phyloP scores from a whole-genome alignment of 164 flowering plant genomes.

The Vitis rotundifolia region DNA sequence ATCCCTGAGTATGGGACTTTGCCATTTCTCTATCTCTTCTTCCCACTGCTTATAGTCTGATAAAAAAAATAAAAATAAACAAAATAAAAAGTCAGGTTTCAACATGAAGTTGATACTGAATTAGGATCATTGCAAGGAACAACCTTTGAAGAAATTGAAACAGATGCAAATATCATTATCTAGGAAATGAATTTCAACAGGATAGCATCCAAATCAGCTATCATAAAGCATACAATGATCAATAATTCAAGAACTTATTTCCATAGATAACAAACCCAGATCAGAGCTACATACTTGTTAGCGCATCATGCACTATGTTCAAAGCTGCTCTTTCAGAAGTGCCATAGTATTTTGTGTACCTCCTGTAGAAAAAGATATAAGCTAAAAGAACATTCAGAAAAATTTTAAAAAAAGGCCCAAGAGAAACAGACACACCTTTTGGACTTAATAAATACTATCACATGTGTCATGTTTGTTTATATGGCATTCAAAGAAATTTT shows the following conservation, averaged over 20 bases:
- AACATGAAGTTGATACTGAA: not conserved
- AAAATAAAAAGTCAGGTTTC: not conserved
- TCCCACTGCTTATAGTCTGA: constrained; percentile 96
- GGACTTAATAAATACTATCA: not conserved
- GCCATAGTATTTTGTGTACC: constrained; percentile 93
- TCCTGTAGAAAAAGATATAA: constrained; percentile 49
- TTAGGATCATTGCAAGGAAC: not conserved
- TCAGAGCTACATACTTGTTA: constrained; percentile 65
- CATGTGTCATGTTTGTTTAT: not conserved
- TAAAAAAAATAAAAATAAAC: constrained; percentile 11
- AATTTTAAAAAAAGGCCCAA: not conserved
- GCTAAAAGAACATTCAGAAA: not conserved
- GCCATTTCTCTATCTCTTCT: constrained; percentile 99
- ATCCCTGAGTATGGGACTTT: constrained; percentile 80
- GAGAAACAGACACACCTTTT: not conserved
- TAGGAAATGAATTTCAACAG: not conserved
- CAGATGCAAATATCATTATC: not conserved
- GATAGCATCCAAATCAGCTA: not conserved
- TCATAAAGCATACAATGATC: too few relatives aligned
- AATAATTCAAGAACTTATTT: too few relatives aligned
- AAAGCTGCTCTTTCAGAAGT: constrained; percentile 84
- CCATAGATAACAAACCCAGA: not conserved
- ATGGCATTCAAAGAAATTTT: not conserved
- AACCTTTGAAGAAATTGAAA: not conserved
- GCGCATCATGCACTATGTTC: constrained; percentile 81